These are phyloP conservation scores for Eimeria praecox DNA, from an alignment of 169 alveolate species.

Conservation along the genomic window DNA sequence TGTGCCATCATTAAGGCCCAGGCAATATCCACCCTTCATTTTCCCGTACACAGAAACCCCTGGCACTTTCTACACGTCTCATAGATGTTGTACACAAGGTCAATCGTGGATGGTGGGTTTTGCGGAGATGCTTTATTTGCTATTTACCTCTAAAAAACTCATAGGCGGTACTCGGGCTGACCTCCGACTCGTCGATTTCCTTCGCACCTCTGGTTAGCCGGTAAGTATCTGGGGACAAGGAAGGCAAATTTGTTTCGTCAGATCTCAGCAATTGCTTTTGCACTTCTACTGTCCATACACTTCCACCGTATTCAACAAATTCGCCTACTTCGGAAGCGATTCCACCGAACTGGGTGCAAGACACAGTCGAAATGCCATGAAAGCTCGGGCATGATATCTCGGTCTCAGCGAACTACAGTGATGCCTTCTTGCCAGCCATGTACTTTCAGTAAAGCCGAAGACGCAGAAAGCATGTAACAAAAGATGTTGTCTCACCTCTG, in stretches of 20 bases:
- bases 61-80: not conserved
- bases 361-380: not conserved
- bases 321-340: not conserved
- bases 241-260: not conserved
- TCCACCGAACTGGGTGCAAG: not conserved
- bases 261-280: not conserved
- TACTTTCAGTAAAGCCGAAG: not conserved
- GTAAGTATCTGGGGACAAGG: conserved; percentile 11
- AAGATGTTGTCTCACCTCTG: conserved; percentile 13
- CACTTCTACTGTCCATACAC: not conserved
- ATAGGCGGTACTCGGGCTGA: conserved; percentile 64
- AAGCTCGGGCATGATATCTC: not conserved
- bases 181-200: conserved; percentile 64
- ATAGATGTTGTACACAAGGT: not conserved
- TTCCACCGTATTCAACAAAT: not conserved
- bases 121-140: not conserved
- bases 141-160: conserved; percentile 60
- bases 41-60: not conserved
- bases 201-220: conserved; percentile 28
- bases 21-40: not conserved
- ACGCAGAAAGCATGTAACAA: not conserved
- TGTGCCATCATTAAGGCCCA: not conserved
- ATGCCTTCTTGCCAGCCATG: not conserved
- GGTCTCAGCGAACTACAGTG: not conserved
- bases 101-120: not conserved